phyloP scores from a whole-genome alignment of 305 asterid species.

The Rubia occidens region DNA sequence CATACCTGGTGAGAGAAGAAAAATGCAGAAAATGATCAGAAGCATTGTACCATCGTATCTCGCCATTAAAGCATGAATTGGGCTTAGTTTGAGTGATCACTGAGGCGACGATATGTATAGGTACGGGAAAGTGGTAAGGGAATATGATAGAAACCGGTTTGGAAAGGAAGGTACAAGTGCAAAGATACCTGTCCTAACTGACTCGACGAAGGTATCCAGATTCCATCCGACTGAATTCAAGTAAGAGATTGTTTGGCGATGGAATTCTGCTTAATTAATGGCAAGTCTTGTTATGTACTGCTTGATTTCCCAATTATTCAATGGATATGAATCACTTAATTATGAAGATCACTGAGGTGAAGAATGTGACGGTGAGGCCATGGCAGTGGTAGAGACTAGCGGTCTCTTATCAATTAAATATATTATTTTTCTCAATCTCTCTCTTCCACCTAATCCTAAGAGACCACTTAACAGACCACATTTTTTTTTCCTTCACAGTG shows the following conservation, averaged over 20 bases:
- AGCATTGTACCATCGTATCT: background rate
- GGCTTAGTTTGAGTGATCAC: background rate
- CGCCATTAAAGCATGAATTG: conserved; percentile 5
- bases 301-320: background rate
- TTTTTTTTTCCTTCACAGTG: no score
- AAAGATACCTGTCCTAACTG: conserved; percentile 29
- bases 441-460: no score
- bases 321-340: no score
- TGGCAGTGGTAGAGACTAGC: no score
- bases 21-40: conserved; percentile 5
- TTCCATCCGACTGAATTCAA: conserved; percentile 15
- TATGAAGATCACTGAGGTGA: background rate
- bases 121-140: background rate
- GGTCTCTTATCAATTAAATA: no score
- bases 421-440: no score
- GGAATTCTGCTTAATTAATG: background rate
- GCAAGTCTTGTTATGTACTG: background rate
- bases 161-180: conserved; percentile 20
- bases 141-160: background rate
- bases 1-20: conserved; percentile 23
- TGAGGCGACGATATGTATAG: background rate
- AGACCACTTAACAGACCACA: no score
- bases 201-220: conserved; percentile 28
- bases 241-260: background rate
- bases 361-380: background rate